A percentile compares a stretch with the other conserved stretches of the same genome.
Evolutionary conservation across 2,329 filamentous ascomycete species (phyloP).

Genomic region (Colletotrichum liriopes): DNA sequence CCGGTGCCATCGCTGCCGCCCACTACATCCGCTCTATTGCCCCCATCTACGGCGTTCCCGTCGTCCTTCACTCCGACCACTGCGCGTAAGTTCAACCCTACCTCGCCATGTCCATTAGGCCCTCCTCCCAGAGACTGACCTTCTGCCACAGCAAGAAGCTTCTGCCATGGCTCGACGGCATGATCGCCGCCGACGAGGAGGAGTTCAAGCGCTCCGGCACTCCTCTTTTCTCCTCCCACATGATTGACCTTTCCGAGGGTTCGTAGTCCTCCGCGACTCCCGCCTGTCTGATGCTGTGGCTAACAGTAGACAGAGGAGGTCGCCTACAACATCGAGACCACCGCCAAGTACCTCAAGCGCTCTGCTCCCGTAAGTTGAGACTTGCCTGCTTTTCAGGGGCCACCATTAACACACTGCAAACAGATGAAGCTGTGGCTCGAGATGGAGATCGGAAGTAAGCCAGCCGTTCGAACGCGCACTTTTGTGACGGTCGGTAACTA

Average conservation of each 20-base stretch:
- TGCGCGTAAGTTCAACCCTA: slow-evolving; percentile 70
- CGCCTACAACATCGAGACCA: slow-evolving; percentile 92
- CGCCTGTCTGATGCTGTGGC: neutral
- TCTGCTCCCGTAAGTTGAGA: slow-evolving; percentile 73
- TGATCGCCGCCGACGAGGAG: slow-evolving; percentile 93
- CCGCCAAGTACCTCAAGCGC: slow-evolving; percentile 93
- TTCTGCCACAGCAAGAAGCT: slow-evolving; percentile 82
- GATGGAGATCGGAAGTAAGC: slow-evolving; percentile 78
- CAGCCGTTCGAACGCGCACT: slow-evolving; percentile 38
- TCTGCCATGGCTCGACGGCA: slow-evolving; percentile 96
- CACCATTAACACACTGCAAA: neutral
- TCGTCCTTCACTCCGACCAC: slow-evolving; percentile 97
- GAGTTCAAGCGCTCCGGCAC: slow-evolving; percentile 95
- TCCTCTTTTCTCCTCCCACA: slow-evolving; percentile 96
- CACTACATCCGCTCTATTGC: slow-evolving; percentile 94
- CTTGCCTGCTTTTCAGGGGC: too few relatives aligned
- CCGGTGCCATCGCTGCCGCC: slow-evolving; percentile 88
- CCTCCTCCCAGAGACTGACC: slow-evolving; percentile 10
- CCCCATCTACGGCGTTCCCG: slow-evolving; percentile 89
- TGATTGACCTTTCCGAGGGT: slow-evolving; percentile 96
- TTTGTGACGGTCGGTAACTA: neutral
- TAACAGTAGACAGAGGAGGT: slow-evolving; percentile 69
- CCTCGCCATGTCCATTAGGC: neutral
- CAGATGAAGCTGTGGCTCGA: slow-evolving; percentile 97
- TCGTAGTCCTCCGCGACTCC: neutral